Conservation (phyloP, 2,329 filamentous ascomycete genomes). For the Xylariaceae sp. region DNA sequence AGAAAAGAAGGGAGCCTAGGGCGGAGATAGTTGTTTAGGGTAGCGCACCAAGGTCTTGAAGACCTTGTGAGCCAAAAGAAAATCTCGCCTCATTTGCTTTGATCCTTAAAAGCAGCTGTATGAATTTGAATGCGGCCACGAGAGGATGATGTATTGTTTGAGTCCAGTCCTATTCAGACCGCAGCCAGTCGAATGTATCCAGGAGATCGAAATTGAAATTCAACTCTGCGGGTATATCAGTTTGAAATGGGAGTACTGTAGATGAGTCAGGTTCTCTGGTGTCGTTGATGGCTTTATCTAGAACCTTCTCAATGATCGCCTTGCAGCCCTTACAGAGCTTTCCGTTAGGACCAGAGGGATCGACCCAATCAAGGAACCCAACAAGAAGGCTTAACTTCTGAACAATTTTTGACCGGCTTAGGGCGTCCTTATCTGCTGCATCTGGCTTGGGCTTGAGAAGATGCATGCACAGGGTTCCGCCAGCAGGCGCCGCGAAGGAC, state of each 20-base stretch:
- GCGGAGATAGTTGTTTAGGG: no score
- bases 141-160: no score
- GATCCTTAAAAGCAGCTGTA: no score
- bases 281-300: constrained; percentile 43
- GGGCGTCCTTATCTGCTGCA: constrained; percentile 19
- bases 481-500: constrained; percentile 45
- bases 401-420: constrained; percentile 43
- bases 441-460: constrained; percentile 39
- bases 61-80: no score
- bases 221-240: constrained; percentile 20
- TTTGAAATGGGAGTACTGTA: constrained; percentile 31
- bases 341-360: constrained; percentile 43
- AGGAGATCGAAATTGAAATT: constrained; percentile 46
- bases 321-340: constrained; percentile 44
- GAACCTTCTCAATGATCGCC: constrained; percentile 43
- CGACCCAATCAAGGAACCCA: constrained; percentile 48
- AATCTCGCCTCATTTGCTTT: no score
- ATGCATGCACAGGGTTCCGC: constrained; percentile 47
- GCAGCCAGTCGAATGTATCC: constrained; percentile 43
- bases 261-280: no score
- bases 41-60: no score
- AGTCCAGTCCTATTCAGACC: background rate
- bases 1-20: no score
- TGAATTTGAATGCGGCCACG: no score
- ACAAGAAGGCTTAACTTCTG: constrained; percentile 48